Evolutionary conservation across 148 eudicot genomes (phyloP).

Genomic region (Pharnaceum exiguum): DNA sequence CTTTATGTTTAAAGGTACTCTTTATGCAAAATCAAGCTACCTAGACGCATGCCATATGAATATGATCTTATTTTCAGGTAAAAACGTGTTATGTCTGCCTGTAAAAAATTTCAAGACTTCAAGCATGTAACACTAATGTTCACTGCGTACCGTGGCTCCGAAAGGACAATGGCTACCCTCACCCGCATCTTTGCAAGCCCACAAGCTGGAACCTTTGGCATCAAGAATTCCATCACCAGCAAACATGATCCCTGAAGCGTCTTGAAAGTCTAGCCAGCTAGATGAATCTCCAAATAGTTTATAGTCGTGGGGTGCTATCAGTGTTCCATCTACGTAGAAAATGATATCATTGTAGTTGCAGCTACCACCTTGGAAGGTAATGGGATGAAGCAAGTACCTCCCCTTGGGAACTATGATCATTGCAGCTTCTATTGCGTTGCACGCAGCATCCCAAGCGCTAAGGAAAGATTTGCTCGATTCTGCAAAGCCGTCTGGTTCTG

Average conservation of each 20-base stretch:
- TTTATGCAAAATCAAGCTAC: neutral
- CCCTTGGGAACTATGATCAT: constrained; percentile 47
- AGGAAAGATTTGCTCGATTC: constrained; percentile 42
- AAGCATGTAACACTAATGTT: neutral
- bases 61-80: no score
- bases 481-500: constrained; percentile 33
- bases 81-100: neutral
- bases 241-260: constrained; percentile 27
- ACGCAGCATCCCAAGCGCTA: constrained; percentile 50
- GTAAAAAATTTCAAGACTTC: neutral
- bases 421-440: constrained; percentile 22
- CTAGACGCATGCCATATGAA: neutral
- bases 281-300: constrained; percentile 15
- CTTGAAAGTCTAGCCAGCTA: constrained; percentile 37
- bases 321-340: constrained; percentile 35
- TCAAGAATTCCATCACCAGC: constrained; percentile 36
- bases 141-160: constrained; percentile 42
- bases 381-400: constrained; percentile 30
- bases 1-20: neutral
- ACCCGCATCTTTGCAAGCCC: constrained; percentile 41
- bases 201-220: constrained; percentile 39
- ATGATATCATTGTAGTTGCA: constrained; percentile 26
- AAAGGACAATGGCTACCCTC: constrained; percentile 27
- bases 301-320: constrained; percentile 45
- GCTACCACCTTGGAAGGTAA: constrained; percentile 20